Evolutionary conservation across 75 land plant genomes (phyloP), one percentile per base, ranked within the genome.

Genomic region (Azolla pinnata): DNA sequence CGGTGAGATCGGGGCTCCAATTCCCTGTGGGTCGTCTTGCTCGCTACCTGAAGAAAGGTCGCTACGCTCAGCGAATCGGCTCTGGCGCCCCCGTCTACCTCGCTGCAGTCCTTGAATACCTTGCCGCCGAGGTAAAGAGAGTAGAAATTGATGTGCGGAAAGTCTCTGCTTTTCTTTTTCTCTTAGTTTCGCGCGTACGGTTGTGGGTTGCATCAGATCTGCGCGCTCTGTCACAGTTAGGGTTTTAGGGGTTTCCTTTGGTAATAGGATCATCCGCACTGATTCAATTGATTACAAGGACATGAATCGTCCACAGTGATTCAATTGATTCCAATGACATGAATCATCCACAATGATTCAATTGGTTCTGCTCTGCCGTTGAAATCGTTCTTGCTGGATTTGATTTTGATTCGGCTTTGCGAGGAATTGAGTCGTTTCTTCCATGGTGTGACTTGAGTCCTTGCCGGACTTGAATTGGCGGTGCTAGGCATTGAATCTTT

Each of bases 81-180:
- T 47, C 64, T 5, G 64, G 64, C 28, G 64, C 64, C 18, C 64
- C 64, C 16, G 64, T 62, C 8, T 62, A 62, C 64, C 28, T 51
- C 9, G n/a, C n/a, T n/a, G n/a, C 9, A 38, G 42, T 38, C 14
- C 14, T 57, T n/a, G 59, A 57, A n/a, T 29, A 57, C n/a, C 12
- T 25, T n/a, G 59, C n/a, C n/a, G n/a, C n/a, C n/a, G n/a, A n/a
- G n/a, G n/a, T n/a, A n/a, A n/a, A n/a, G n/a, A n/a, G n/a, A n/a
- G n/a, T n/a, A n/a, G n/a, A n/a, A n/a, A n/a, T n/a, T n/a, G n/a
- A n/a, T 38, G 42, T 38, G 42, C 42, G 12, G 7, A 14, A 8
- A 14, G 14, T 38, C 14, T 7, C 12, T 38, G 7, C 42, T 14
- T 8, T 8, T 38, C 42, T 38, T 38, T 38, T 38, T 38, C 12